These are phyloP conservation scores for Oryza meridionalis DNA, from an alignment of 176 grass and related monocot species.

Conservation along the genomic window DNA sequence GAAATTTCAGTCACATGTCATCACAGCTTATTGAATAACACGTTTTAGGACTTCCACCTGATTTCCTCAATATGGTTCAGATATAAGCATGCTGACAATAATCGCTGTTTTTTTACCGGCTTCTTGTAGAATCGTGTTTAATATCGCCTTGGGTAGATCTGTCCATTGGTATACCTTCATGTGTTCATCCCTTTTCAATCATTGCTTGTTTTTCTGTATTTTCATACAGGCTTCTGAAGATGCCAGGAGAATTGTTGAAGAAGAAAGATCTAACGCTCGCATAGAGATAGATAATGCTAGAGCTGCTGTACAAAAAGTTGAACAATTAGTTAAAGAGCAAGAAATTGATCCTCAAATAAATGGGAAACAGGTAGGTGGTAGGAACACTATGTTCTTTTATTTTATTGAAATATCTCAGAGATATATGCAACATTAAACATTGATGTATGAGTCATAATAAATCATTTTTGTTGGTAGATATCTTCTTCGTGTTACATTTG, in stretches of 20 bases:
- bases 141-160: neutral
- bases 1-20: neutral
- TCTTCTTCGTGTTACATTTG: neutral
- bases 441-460: slow-evolving; percentile 1
- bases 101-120: neutral
- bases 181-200: slow-evolving; percentile 1
- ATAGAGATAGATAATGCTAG: slow-evolving; percentile 68
- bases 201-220: slow-evolving; percentile 22
- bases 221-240: slow-evolving; percentile 76
- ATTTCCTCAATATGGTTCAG: slow-evolving; percentile 21
- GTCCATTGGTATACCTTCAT: neutral
- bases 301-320: slow-evolving; percentile 63
- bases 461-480: neutral
- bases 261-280: slow-evolving; percentile 73
- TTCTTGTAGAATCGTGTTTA: slow-evolving; percentile 1
- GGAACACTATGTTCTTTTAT: neutral
- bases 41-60: slow-evolving; percentile 10
- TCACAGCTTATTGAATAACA: slow-evolving; percentile 6
- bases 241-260: slow-evolving; percentile 74
- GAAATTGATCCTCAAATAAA: slow-evolving; percentile 45
- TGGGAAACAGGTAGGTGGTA: slow-evolving; percentile 62
- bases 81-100: neutral
- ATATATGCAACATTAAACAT: neutral
- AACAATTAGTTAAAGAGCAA: slow-evolving; percentile 65
- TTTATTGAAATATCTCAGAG: neutral